Conservation (phyloP, 2,329 filamentous ascomycete species). For the Cordyceps militaris region DNA sequence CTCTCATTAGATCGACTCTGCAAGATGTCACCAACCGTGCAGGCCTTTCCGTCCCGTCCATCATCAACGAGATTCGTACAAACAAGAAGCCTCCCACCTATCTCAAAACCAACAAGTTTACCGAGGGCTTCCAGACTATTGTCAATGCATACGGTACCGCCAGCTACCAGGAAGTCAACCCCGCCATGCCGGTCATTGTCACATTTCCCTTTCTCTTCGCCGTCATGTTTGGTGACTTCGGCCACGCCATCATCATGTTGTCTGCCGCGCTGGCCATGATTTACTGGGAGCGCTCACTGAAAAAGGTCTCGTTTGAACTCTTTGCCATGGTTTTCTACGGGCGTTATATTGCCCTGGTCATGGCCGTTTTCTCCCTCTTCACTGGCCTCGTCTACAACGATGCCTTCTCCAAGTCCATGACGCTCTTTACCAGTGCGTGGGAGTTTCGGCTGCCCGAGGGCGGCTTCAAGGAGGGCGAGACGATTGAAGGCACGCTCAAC, state of each 20-base stretch:
- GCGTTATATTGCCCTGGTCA: slow-evolving; percentile 96
- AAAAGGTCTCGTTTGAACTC: slow-evolving; percentile 87
- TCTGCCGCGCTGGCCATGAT: slow-evolving; percentile 84
- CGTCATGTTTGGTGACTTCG: slow-evolving; percentile 99
- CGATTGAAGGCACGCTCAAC: slow-evolving; percentile 61
- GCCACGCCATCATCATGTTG: slow-evolving; percentile 87
- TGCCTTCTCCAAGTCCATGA: slow-evolving; percentile 88
- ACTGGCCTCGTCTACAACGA: slow-evolving; percentile 98
- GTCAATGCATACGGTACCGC: slow-evolving; percentile 97
- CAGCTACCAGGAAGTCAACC: slow-evolving; percentile 96
- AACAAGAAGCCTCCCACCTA: slow-evolving; percentile 97
- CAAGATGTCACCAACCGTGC: slow-evolving; percentile 96
- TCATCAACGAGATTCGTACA: slow-evolving; percentile 95
- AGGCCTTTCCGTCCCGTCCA: slow-evolving; percentile 92
- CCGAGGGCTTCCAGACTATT: slow-evolving; percentile 96
- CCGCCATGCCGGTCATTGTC: slow-evolving; percentile 87
- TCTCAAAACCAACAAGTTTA: slow-evolving; percentile 97
- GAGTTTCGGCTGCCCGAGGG: slow-evolving; percentile 59
- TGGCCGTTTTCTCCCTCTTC: slow-evolving; percentile 95
- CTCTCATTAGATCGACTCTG: slow-evolving; percentile 83
- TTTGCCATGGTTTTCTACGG: slow-evolving; percentile 99
- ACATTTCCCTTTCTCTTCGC: slow-evolving; percentile 99
- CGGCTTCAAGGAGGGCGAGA: slow-evolving; percentile 56
- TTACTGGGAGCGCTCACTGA: slow-evolving; percentile 86
- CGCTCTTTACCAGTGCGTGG: slow-evolving; percentile 86